These are phyloP conservation scores for Suillus spraguei DNA, from an alignment of 768 basidiomycete species.

Conservation along the genomic window DNA sequence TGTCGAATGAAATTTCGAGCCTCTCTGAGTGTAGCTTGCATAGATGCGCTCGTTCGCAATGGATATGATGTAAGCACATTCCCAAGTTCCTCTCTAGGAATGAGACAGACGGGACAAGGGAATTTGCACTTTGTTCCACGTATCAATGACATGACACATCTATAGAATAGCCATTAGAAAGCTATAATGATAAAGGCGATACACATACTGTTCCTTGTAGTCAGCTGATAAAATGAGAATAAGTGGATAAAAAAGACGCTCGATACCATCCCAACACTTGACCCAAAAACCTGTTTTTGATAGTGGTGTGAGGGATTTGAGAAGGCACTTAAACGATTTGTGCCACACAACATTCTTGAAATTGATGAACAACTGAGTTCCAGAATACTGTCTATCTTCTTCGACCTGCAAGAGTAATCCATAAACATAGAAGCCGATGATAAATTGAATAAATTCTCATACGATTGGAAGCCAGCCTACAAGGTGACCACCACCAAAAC, in stretches of 20 bases:
- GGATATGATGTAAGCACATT: background rate
- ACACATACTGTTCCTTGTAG: slow-evolving; percentile 41
- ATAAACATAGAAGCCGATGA: background rate
- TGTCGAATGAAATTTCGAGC: no score
- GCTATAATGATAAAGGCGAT: background rate
- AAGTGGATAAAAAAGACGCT: slow-evolving; percentile 32
- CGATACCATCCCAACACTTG: slow-evolving; percentile 34
- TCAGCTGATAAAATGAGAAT: slow-evolving; percentile 26
- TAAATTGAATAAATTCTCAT: slow-evolving; percentile 11
- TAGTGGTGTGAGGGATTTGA: slow-evolving; percentile 2
- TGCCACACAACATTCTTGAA: slow-evolving; percentile 18
- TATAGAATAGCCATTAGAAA: slow-evolving; percentile 15
- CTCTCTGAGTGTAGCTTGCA: slow-evolving; percentile 9
- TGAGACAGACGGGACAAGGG: slow-evolving; percentile 41
- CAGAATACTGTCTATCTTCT: slow-evolving; percentile 10
- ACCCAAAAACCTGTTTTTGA: slow-evolving; percentile 14
- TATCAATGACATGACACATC: slow-evolving; percentile 38
- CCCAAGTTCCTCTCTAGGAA: slow-evolving; percentile 20
- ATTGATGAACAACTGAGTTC: background rate
- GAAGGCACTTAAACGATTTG: slow-evolving; percentile 13
- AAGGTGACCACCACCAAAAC: slow-evolving; percentile 35
- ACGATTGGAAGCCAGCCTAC: slow-evolving; percentile 45
- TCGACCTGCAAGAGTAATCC: slow-evolving; percentile 1
- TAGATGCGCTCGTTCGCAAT: slow-evolving; percentile 21
- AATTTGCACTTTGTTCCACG: slow-evolving; percentile 26